A percentile compares a stretch with the other conserved stretches of the same genome.
phyloP scores from a whole-genome alignment of 2,329 filamentous ascomycete species.

The Coccinonectria pachysandricola region DNA sequence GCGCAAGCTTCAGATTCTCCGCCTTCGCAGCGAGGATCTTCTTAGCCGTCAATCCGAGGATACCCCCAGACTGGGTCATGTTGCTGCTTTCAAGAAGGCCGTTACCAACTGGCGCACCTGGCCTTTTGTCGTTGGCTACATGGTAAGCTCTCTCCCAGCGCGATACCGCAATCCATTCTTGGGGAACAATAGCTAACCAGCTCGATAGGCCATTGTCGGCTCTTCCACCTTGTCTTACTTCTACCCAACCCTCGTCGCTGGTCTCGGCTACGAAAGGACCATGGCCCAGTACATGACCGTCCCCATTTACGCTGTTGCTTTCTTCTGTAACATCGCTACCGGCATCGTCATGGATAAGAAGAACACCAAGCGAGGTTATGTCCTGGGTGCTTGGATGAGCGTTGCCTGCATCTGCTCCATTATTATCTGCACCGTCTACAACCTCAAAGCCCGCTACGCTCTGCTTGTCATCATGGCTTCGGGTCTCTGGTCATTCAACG shows the following conservation, averaged over 20 bases:
- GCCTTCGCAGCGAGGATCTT: constrained; percentile 53
- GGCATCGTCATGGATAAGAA: constrained; percentile 37
- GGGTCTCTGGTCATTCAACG: constrained; percentile 44
- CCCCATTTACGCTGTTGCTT: constrained; percentile 43
- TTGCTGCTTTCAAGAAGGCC: constrained; percentile 5
- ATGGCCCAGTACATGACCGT: constrained; percentile 25
- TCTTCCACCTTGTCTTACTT: constrained; percentile 24
- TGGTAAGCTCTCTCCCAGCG: constrained; percentile 6
- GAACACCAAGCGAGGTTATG: constrained; percentile 13
- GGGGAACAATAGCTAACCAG: constrained; percentile 1
- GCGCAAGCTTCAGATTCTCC: constrained; percentile 47
- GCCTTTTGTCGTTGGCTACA: constrained; percentile 13
- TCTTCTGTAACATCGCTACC: constrained; percentile 36
- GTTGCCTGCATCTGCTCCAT: constrained; percentile 17
- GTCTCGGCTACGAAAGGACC: constrained; percentile 21
- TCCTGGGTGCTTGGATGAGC: constrained; percentile 5
- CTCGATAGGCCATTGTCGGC: constrained; percentile 19
- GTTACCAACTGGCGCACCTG: constrained; percentile 10
- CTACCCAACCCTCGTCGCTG: constrained; percentile 23
- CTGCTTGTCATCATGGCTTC: constrained; percentile 45
- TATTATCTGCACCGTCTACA: constrained; percentile 36
- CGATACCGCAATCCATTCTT: too few species aligned
- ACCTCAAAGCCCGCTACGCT: constrained; percentile 40
- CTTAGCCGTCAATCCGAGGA: constrained; percentile 51
- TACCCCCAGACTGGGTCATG: constrained; percentile 22